These are phyloP conservation scores for Coemansia sp. DNA, from an alignment of 192 early-diverging fungal species.

Conservation along the genomic window DNA sequence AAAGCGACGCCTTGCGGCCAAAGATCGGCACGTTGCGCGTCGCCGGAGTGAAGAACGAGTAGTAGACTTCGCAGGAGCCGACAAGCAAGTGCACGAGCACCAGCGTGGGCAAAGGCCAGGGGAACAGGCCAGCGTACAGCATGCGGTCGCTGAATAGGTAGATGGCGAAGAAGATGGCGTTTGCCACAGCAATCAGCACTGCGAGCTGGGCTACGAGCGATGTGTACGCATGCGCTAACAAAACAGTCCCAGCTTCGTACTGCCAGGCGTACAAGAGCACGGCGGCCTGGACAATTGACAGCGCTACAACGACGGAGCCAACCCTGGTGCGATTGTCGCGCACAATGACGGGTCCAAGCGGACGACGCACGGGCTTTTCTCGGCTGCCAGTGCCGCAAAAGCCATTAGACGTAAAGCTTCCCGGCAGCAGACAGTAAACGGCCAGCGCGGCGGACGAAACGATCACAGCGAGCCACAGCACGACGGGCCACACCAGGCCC, in stretches of 20 bases:
- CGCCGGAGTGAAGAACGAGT: constrained; percentile 25
- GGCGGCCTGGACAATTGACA: constrained; percentile 6
- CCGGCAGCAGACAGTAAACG: background rate
- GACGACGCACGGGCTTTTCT: constrained; percentile 21
- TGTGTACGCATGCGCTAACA: background rate
- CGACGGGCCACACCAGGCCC: constrained; percentile 22
- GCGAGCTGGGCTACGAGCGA: background rate
- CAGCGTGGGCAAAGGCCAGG: constrained; percentile 17
- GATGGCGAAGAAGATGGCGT: background rate
- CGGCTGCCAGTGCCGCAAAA: background rate
- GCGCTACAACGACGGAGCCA: background rate
- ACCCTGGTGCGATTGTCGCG: constrained; percentile 25
- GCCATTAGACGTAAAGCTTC: background rate
- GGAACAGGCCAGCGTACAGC: constrained; percentile 25
- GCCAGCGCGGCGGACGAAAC: background rate
- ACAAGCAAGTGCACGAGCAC: background rate
- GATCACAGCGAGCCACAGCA: constrained; percentile 1
- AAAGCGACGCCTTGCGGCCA: constrained; percentile 7
- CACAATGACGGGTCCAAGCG: constrained; percentile 14
- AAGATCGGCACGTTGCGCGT: constrained; percentile 5
- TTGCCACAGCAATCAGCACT: background rate
- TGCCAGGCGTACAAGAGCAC: background rate
- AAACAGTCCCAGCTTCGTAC: background rate
- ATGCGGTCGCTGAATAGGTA: constrained; percentile 12
- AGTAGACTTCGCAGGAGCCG: constrained; percentile 14